A percentile compares a stretch with the other conserved stretches of the same genome.
Conservation (phyloP, 176 grass and related monocot genomes). For the Hordeum marinum region DNA sequence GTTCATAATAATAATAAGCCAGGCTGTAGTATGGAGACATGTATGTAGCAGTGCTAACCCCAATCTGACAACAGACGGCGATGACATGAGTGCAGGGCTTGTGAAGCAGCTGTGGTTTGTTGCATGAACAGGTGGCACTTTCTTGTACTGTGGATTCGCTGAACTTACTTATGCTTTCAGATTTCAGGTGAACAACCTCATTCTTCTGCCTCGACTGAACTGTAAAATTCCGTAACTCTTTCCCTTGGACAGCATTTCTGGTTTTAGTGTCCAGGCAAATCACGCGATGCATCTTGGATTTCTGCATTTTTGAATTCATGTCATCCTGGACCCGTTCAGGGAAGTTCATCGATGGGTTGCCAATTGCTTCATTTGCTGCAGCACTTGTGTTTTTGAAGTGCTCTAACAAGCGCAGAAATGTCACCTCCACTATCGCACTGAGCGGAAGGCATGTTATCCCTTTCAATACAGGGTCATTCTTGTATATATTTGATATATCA, state of each 20-base stretch:
- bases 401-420: background rate
- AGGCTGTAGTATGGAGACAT: constrained; percentile 14
- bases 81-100: constrained; percentile 23
- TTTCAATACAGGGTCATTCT: constrained; percentile 19
- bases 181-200: background rate
- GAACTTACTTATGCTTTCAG: background rate
- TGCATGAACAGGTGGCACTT: constrained; percentile 10
- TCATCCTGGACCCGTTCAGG: constrained; percentile 5
- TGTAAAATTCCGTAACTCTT: background rate
- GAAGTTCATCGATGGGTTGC: constrained; percentile 4
- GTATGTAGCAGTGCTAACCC: background rate
- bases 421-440: constrained; percentile 4
- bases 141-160: background rate
- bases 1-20: no score
- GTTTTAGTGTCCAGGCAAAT: background rate
- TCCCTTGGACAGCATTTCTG: background rate
- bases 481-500: background rate
- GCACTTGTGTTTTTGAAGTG: constrained; percentile 1
- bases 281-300: background rate
- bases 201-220: background rate
- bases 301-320: constrained; percentile 18
- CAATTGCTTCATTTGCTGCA: constrained; percentile 17
- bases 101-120: background rate
- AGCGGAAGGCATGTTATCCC: constrained; percentile 22
- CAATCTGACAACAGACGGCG: constrained; percentile 13